These are phyloP conservation scores for Umbellularia californica DNA, from an alignment of 164 flowering plant species.

Conservation along the genomic window DNA sequence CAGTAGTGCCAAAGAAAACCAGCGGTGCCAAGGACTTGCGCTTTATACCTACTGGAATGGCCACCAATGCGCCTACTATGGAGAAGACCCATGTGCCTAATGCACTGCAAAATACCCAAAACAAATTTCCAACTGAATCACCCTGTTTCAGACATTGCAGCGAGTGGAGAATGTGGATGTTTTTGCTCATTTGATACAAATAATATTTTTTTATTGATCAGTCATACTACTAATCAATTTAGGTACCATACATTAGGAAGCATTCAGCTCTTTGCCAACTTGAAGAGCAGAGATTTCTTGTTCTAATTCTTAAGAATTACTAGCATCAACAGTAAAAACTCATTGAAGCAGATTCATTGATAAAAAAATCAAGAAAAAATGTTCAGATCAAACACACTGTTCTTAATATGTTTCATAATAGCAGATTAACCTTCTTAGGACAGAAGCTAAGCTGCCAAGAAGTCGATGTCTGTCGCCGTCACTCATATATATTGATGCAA, in stretches of 20 bases:
- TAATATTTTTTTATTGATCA: background rate
- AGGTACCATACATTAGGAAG: background rate
- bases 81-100: constrained; percentile 98
- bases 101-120: constrained; percentile 51
- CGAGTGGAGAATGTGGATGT: background rate
- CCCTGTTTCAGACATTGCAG: background rate
- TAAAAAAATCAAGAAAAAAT: no score
- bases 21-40: constrained; percentile 88
- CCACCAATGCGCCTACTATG: constrained; percentile 85
- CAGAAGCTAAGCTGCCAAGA: background rate
- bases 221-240: no score
- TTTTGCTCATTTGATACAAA: background rate
- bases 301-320: background rate
- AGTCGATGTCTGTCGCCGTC: background rate
- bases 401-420: background rate
- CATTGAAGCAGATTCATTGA: background rate
- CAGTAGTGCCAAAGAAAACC: constrained; percentile 97
- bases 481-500: no score
- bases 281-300: background rate
- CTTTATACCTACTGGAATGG: constrained; percentile 91
- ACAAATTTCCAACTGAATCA: background rate
- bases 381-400: background rate
- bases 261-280: background rate
- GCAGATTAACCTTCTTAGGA: background rate
- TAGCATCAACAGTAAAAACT: no score